Conservation (phyloP, 345 rosid genomes). For the Trapa bicornis region DNA sequence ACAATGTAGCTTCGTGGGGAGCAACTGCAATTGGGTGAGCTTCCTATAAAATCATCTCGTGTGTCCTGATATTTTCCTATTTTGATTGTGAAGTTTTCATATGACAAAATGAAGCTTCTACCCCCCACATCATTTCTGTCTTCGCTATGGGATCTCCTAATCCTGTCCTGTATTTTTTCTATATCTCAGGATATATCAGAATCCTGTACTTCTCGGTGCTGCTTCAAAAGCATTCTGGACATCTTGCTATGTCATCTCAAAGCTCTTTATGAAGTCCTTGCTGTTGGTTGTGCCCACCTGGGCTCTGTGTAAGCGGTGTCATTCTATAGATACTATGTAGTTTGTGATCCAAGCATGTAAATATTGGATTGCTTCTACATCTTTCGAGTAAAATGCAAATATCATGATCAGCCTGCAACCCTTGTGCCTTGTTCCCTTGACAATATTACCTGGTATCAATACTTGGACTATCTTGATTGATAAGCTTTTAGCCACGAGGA, state of each 20-base stretch:
- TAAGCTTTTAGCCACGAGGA: too few species aligned
- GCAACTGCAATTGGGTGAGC: slow-evolving; percentile 89
- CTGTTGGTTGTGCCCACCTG: not conserved
- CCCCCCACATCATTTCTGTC: not conserved
- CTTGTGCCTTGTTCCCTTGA: too few species aligned
- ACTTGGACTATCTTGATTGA: too few species aligned
- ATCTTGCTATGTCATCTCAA: slow-evolving; percentile 69
- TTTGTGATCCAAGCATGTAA: not conserved
- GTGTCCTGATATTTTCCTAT: not conserved
- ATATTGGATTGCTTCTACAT: not conserved
- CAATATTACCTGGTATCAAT: too few species aligned
- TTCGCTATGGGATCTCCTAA: not conserved
- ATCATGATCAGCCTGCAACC: too few species aligned
- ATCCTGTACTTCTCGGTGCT: slow-evolving; percentile 57
- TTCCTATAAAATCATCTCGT: not conserved
- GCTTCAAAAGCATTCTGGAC: slow-evolving; percentile 89
- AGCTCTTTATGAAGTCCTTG: slow-evolving; percentile 47
- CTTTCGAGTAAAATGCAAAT: not conserved
- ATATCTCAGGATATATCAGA: slow-evolving; percentile 71
- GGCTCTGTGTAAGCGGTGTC: not conserved
- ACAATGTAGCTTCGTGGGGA: slow-evolving; percentile 98
- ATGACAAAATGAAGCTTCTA: too few species aligned
- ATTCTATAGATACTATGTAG: not conserved
- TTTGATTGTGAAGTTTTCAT: not conserved
- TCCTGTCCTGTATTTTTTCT: slow-evolving; percentile 1